A percentile compares a stretch with the other conserved stretches of the same genome.
These are phyloP conservation scores for Candida vaughaniae DNA, from an alignment of 805 yeast species.

Conservation along the genomic window DNA sequence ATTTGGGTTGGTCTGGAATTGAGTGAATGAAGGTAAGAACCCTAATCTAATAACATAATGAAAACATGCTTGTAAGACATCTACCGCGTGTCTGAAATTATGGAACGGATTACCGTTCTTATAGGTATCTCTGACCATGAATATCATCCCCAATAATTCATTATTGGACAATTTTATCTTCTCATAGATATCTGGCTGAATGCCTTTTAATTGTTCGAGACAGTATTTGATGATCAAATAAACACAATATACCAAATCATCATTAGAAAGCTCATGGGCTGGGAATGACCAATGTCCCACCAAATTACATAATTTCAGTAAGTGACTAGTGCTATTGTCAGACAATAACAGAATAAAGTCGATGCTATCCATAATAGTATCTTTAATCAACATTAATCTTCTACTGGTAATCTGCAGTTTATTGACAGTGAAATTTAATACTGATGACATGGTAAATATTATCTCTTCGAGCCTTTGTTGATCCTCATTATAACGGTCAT, in stretches of 20 bases:
- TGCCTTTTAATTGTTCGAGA: constrained; percentile 24
- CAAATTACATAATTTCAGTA: constrained; percentile 34
- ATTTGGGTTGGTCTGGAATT: constrained; percentile 30
- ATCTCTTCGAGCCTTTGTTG: constrained; percentile 17
- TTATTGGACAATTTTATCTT: constrained; percentile 27
- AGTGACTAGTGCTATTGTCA: constrained; percentile 21
- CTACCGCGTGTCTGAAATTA: constrained; percentile 93
- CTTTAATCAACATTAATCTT: constrained; percentile 23
- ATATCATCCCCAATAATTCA: constrained; percentile 56
- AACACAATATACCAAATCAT: constrained; percentile 65
- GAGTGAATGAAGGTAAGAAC: constrained; percentile 38
- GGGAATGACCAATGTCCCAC: constrained; percentile 68
- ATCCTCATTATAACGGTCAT: constrained; percentile 1
- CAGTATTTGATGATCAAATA: constrained; percentile 52
- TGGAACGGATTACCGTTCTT: constrained; percentile 88
- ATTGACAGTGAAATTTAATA: constrained; percentile 25
- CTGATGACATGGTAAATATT: constrained; percentile 37
- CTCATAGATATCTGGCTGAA: background rate
- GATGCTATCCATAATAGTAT: constrained; percentile 25
- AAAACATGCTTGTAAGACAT: constrained; percentile 89
- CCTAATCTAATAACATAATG: constrained; percentile 51
- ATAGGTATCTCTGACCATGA: constrained; percentile 74
- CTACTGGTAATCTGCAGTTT: constrained; percentile 21
- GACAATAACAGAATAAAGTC: constrained; percentile 30
- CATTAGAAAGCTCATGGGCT: constrained; percentile 61